A percentile compares a stretch with the other conserved stretches of the same genome.
Conservation (phyloP, 805 yeast species). For the Candida broadrunensis region DNA sequence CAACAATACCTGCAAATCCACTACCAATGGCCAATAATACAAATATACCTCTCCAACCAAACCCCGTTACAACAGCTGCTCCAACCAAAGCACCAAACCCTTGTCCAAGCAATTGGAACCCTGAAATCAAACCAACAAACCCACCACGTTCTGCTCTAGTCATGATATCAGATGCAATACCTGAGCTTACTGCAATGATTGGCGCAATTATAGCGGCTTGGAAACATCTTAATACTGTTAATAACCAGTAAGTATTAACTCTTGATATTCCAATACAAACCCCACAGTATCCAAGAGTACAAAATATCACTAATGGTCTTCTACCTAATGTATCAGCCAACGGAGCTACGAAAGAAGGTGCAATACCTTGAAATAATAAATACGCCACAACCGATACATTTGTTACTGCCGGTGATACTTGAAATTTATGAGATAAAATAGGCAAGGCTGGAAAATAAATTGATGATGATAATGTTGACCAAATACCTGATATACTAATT, state of each 20-base stretch:
- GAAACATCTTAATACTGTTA: conserved; percentile 60
- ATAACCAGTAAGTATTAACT: conserved; percentile 49
- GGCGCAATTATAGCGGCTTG: conserved; percentile 76
- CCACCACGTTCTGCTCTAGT: conserved; percentile 64
- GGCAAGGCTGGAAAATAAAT: conserved; percentile 76
- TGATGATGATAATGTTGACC: conserved; percentile 69
- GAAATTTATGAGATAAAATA: conserved; percentile 49
- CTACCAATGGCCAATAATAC: conserved; percentile 68
- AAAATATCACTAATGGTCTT: conserved; percentile 56
- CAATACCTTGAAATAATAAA: conserved; percentile 65
- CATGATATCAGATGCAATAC: conserved; percentile 69
- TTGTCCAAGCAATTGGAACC: conserved; percentile 64
- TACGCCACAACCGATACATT: conserved; percentile 76
- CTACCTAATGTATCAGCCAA: conserved; percentile 70
- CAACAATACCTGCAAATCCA: conserved; percentile 37
- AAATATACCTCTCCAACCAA: conserved; percentile 67
- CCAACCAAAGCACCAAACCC: conserved; percentile 73
- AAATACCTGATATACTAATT: conserved; percentile 48
- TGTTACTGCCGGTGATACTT: conserved; percentile 51
- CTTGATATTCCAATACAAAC: conserved; percentile 65
- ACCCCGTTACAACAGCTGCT: conserved; percentile 33
- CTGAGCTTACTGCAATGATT: conserved; percentile 61
- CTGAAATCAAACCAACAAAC: conserved; percentile 58
- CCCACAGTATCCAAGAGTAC: conserved; percentile 51
- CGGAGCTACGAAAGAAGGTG: conserved; percentile 66